Evolutionary conservation across 1,284 basidiomycete genomes (phyloP), one percentile per base, ranked within the genome.

Genomic region (Macrocystidia cucumis): DNA sequence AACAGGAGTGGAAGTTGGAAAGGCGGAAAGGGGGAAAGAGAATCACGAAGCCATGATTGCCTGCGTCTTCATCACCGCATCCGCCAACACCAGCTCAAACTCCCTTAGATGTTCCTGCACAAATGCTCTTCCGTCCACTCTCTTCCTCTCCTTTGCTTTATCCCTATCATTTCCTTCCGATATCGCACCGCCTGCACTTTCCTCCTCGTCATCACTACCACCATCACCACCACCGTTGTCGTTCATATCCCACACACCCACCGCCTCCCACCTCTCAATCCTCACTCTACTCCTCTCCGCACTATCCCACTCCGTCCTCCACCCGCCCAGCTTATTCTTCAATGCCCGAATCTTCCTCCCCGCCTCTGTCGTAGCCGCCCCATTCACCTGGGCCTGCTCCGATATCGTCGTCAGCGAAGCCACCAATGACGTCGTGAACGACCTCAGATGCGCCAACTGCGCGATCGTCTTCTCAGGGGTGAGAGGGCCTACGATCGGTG

Each of bases 341-440:
- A 87, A 57, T 12, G 82, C 80, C 30, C 86, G 78, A 36, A 89
- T 78, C 58, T 83, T 86, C 32, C 85, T 68, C 29, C 85, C 86
- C 2, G 86, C 82, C 41, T 89, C 86, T 2, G 85, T 76, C 7
- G 84, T 85, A 3, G 79, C 81, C 0, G 81, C 86, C 12, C 81
- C 76, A 48, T 87, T 86, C 32, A 88, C 83, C 53, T 89, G 85
- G 6, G 84, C 82, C 41, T 89, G 85, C 49, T 89, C 85, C n/a
- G 84, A 87, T 44, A 89, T 75, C 22, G 74, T 73, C 3, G 76
- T 70, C 24, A 89, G 69, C 5, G 84, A 83, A n/a, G 76, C 62
- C 26, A 80, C 74, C 29, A 88, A 71, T 3, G 81, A 78, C 11
- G 76, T 59, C 0, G 84, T 88, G 49, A 77, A 72, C 16, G 76